Evolutionary conservation across 257 asterid species (phyloP).

Genomic region (Penstemon newberryi): DNA sequence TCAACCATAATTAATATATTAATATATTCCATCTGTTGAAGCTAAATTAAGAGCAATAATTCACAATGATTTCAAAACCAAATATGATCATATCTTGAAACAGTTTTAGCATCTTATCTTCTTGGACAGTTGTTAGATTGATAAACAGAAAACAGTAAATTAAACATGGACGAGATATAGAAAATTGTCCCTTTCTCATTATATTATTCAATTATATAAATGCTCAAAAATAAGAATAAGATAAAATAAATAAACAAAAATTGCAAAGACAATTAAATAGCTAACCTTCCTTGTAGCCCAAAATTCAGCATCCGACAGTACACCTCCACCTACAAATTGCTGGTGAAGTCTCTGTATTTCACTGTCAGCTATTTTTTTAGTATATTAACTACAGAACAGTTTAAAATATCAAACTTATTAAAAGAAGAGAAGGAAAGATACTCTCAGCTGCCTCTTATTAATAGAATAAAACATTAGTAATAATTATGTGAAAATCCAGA

Average conservation of each 20-base stretch:
- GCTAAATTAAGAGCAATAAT: conserved; percentile 6
- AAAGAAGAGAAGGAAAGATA: background rate
- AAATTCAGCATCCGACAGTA: conserved; percentile 88
- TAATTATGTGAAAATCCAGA: background rate
- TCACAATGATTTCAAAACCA: conserved; percentile 23
- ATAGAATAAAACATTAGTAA: background rate
- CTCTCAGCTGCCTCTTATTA: background rate
- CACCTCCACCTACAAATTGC: conserved; percentile 78
- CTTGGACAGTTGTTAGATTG: conserved; percentile 4
- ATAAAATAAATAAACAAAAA: background rate
- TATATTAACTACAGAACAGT: conserved; percentile 31
- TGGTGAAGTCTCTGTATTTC: conserved; percentile 88
- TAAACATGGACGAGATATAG: conserved; percentile 2
- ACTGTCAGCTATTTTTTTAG: conserved; percentile 65
- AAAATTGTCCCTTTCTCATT: conserved; percentile 13
- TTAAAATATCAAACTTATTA: conserved; percentile 17
- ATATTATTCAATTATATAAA: background rate
- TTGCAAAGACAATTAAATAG: conserved; percentile 27
- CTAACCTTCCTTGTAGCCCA: conserved; percentile 98
- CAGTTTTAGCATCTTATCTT: conserved; percentile 10
- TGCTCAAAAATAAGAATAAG: too few species aligned
- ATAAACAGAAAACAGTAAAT: conserved; percentile 1
- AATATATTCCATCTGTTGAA: background rate
- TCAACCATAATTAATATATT: conserved; percentile 13
- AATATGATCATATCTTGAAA: conserved; percentile 3